phyloP scores from a whole-genome alignment of 768 basidiomycete species.

The Termitomyces sp. region DNA sequence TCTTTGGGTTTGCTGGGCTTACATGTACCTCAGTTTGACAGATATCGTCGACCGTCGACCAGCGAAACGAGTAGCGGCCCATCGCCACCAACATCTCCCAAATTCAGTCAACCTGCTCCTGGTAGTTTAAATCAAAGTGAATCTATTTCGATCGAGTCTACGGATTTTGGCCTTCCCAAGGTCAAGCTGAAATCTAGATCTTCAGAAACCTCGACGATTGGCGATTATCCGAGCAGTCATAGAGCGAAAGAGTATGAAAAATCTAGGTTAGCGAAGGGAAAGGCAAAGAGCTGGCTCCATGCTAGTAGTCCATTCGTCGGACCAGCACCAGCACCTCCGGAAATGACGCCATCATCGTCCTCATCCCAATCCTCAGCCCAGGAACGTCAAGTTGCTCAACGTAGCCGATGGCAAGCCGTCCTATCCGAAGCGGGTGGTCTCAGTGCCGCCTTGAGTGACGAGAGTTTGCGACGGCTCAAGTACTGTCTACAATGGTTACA shows the following conservation, averaged over 20 bases:
- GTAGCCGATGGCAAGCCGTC: conserved; percentile 84
- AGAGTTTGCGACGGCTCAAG: conserved; percentile 79
- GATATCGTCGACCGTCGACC: conserved; percentile 38
- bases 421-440: conserved; percentile 84
- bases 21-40: conserved; percentile 33
- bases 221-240: conserved; percentile 3
- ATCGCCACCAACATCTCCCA: conserved; percentile 9
- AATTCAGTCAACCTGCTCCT: conserved; percentile 6
- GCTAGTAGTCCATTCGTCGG: conserved; percentile 31
- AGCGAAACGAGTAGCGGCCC: conserved; percentile 15
- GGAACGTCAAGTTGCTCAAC: conserved; percentile 54
- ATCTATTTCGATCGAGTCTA: not conserved
- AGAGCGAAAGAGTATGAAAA: conserved; percentile 8
- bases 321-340: conserved; percentile 25
- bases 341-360: conserved; percentile 21
- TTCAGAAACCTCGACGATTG: conserved; percentile 15
- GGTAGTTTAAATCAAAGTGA: conserved; percentile 7
- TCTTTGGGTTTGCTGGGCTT: not conserved
- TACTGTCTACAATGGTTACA: conserved; percentile 89
- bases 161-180: conserved; percentile 18
- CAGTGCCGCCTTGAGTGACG: conserved; percentile 84
- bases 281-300: conserved; percentile 31
- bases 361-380: conserved; percentile 16
- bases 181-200: conserved; percentile 17
- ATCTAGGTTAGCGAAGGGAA: conserved; percentile 14